A percentile compares a stretch with the other conserved stretches of the same genome.
Conservation (phyloP, 306 rosid genomes). For the Luffa acutangula region DNA sequence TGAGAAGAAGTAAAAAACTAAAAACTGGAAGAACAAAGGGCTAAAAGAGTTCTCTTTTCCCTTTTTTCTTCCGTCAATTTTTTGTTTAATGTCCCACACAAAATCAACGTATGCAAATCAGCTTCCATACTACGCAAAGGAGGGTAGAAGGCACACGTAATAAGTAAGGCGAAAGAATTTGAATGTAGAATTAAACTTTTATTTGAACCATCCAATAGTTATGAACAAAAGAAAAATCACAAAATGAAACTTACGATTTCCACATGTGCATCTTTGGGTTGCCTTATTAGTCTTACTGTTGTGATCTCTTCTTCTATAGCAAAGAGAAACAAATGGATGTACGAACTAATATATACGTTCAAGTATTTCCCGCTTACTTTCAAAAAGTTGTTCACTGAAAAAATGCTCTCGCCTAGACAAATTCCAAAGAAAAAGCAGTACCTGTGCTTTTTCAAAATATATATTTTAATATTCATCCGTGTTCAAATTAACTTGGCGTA, state of each 20-base stretch:
- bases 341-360: neutral
- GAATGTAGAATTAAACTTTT: neutral
- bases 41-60: neutral
- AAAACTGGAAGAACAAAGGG: neutral
- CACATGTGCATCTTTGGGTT: neutral
- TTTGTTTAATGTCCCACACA: neutral
- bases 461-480: neutral
- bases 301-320: neutral
- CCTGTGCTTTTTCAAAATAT: neutral
- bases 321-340: neutral
- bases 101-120: neutral
- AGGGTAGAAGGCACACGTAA: neutral
- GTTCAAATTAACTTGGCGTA: neutral
- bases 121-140: neutral
- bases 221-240: too few relatives aligned
- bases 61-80: neutral
- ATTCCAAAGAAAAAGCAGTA: neutral
- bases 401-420: neutral
- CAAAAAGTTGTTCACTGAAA: neutral
- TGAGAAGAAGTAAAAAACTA: slow-evolving; percentile 11
- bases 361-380: neutral
- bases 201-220: neutral
- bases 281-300: neutral
- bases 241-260: neutral
- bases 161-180: neutral